Evolutionary conservation across 352 stramenopile species (phyloP).

Genomic region (Pythium brachiatum): DNA sequence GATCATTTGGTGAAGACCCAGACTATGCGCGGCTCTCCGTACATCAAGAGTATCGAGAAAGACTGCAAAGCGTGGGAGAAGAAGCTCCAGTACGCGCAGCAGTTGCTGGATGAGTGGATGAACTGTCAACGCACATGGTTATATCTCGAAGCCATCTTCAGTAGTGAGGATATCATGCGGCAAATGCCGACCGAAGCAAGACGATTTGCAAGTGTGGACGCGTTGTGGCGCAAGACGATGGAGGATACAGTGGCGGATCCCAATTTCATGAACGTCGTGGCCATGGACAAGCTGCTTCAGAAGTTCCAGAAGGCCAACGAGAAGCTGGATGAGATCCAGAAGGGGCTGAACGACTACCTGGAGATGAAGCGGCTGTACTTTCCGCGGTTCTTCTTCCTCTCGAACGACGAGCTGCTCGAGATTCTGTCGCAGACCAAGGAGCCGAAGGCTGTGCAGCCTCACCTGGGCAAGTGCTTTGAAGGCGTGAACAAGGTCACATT

Average conservation of each 20-base stretch:
- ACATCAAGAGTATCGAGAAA: conserved; percentile 93
- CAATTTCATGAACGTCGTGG: conserved; percentile 88
- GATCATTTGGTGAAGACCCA: conserved; percentile 95
- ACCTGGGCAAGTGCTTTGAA: conserved; percentile 90
- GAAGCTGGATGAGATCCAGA: conserved; percentile 94
- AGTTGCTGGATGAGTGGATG: conserved; percentile 95
- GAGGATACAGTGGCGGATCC: conserved; percentile 86
- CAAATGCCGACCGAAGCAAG: conserved; percentile 93
- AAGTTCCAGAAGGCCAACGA: conserved; percentile 94
- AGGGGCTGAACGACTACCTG: conserved; percentile 85
- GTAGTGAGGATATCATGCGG: conserved; percentile 94
- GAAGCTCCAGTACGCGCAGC: conserved; percentile 86
- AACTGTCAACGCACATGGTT: conserved; percentile 93
- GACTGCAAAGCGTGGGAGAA: conserved; percentile 89
- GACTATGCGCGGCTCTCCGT: conserved; percentile 93
- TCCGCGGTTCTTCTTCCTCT: conserved; percentile 95
- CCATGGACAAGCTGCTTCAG: conserved; percentile 87
- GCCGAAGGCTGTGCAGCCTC: conserved; percentile 88
- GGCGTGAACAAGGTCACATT: conserved; percentile 92
- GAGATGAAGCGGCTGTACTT: conserved; percentile 88
- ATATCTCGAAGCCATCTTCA: conserved; percentile 96
- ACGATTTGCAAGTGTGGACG: conserved; percentile 87
- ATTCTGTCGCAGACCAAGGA: conserved; percentile 95
- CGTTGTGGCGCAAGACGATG: conserved; percentile 92
- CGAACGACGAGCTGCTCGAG: conserved; percentile 94